phyloP scores from a whole-genome alignment of 2,329 filamentous ascomycete species.

The Clarireedia hainanense region DNA sequence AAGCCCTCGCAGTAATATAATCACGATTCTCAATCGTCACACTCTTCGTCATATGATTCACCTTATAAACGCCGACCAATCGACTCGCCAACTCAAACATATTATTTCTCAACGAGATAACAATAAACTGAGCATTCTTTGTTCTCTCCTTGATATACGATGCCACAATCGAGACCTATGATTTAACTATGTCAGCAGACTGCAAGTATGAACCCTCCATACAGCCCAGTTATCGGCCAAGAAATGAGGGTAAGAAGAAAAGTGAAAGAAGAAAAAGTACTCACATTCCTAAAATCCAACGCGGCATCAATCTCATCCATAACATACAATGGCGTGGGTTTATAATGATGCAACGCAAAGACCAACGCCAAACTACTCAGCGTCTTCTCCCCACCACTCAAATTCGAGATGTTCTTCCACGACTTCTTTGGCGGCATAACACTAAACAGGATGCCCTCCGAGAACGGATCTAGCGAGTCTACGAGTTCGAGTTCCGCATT shows the following conservation, averaged over 20 bases:
- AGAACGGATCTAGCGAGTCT: constrained; percentile 92
- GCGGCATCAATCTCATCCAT: constrained; percentile 99
- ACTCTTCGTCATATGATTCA: constrained; percentile 97
- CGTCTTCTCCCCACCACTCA: constrained; percentile 96
- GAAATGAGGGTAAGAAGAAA: not conserved
- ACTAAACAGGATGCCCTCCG: constrained; percentile 91
- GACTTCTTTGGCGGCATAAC: constrained; percentile 99
- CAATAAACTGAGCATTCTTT: constrained; percentile 98
- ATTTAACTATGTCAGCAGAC: constrained; percentile 5
- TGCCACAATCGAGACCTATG: constrained; percentile 82
- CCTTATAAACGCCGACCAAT: constrained; percentile 96
- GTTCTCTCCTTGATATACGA: constrained; percentile 99
- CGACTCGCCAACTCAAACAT: constrained; percentile 99
- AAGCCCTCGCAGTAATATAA: constrained; percentile 41
- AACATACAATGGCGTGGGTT: constrained; percentile 93
- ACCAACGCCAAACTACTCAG: constrained; percentile 86
- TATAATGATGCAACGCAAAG: constrained; percentile 97
- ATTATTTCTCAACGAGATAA: constrained; percentile 96
- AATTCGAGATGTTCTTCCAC: constrained; percentile 98
- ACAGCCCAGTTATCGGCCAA: too few species aligned
- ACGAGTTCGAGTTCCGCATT: constrained; percentile 97
- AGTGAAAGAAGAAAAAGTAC: constrained; percentile 32
- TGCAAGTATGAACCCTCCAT: not conserved
- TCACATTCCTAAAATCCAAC: constrained; percentile 93
- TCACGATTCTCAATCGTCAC: constrained; percentile 82